Conservation (phyloP, 768 basidiomycete genomes). For the Boletus rex-veris region DNA sequence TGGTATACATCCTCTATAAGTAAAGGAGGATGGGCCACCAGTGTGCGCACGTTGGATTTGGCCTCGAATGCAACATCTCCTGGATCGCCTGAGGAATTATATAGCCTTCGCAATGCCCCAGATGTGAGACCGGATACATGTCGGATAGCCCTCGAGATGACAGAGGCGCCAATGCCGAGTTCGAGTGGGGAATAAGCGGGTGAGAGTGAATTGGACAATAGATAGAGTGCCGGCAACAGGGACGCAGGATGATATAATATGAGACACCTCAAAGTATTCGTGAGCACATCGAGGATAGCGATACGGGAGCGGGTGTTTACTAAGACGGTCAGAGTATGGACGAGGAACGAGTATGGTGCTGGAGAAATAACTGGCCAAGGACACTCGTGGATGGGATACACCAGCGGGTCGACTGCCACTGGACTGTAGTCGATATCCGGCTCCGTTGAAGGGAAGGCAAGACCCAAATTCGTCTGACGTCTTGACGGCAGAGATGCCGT, state of each 20-base stretch:
- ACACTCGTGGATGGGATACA: conserved; percentile 41
- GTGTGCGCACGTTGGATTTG: conserved; percentile 69
- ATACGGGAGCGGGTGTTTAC: conserved; percentile 71
- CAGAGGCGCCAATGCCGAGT: conserved; percentile 64
- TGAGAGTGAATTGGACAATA: conserved; percentile 76
- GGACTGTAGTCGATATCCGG: conserved; percentile 27
- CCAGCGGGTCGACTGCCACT: conserved; percentile 44
- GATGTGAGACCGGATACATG: conserved; percentile 64
- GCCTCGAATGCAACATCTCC: conserved; percentile 89
- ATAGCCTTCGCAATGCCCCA: conserved; percentile 57
- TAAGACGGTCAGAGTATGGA: conserved; percentile 56
- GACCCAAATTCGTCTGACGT: conserved; percentile 6
- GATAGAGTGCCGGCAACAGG: conserved; percentile 73
- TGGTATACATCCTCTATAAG: conserved; percentile 63
- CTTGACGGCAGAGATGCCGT: conserved; percentile 8
- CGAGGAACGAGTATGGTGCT: conserved; percentile 71
- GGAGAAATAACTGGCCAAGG: conserved; percentile 39
- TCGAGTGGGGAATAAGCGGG: conserved; percentile 73
- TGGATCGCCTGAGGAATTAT: conserved; percentile 73
- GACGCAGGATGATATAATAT: conserved; percentile 62
- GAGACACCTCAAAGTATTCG: conserved; percentile 72
- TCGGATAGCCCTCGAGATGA: conserved; percentile 68
- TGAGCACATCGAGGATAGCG: conserved; percentile 61
- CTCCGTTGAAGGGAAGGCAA: conserved; percentile 24
- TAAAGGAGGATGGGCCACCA: conserved; percentile 69